Base-by-base conservation (phyloP, 805 yeast genomes). In the Starmerella bombicola region DNA sequence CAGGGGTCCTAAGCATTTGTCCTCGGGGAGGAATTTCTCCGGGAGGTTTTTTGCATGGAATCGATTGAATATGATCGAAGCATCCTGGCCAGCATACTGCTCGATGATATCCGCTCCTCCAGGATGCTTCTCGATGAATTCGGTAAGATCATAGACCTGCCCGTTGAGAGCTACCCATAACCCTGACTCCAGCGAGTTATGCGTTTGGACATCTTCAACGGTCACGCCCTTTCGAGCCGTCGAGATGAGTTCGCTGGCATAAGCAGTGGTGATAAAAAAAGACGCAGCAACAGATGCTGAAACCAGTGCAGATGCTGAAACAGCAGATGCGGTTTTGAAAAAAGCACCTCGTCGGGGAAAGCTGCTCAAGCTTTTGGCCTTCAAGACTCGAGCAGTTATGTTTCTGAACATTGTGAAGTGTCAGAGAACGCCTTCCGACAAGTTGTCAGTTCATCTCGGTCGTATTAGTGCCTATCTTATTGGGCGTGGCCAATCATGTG, bases 151-250 rank as follows among this genome's bases (percentile, higher is more conserved):
- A 56, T 82, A 85, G 10, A 74, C 93, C 48, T 80, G 69, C 13
- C 77, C 81, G 48, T 82, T 79, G 44, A 85, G 71, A 7, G 79
- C 76, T 16, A 84, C 82, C 95, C 95, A 85, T 61, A 91, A 74
- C 54, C 78, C 81, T 80, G 29, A 15, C n/a, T 71, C 66, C 45
- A 65, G 63, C 20, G 60, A 53, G 58, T 69, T 67, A 60, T 78
- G 86, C 41, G 62, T 61, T 18, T 54, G 50, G 26, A 72, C 67
- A 52, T 64, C 69, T n/a, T 38, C 48, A 1, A 37, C 43, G 5
- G 44, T 40, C 17, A 43, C 28, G 19, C 37, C 37, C 8, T 9
- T 21, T 18, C 18, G 21, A 15, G 8, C 6, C 22, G 15, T 31
- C 15, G 19, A 8, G 5, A 4, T 16, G 6, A 15, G 12, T 20